Conservation (phyloP, 805 yeast genomes). For the Kazachstania bromeliacearum region DNA sequence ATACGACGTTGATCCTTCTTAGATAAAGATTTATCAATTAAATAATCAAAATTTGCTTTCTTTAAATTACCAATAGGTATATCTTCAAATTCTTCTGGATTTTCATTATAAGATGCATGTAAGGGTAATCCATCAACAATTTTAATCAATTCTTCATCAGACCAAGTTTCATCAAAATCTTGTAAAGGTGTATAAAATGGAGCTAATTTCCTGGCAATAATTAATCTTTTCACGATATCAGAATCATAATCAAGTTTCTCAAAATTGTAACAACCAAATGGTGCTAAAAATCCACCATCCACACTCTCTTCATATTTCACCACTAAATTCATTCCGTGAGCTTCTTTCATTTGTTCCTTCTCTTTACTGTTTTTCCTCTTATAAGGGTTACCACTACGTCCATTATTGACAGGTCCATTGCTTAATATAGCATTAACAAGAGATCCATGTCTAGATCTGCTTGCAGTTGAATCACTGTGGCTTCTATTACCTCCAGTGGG, state of each 20-base stretch:
- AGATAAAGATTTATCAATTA: slow-evolving; percentile 22
- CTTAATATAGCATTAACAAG: slow-evolving; percentile 19
- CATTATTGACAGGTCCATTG: slow-evolving; percentile 7
- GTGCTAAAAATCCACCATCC: slow-evolving; percentile 91
- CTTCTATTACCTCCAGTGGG: slow-evolving; percentile 6
- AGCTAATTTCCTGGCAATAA: slow-evolving; percentile 62
- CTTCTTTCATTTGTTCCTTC: slow-evolving; percentile 42
- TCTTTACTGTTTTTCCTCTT: slow-evolving; percentile 43
- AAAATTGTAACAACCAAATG: slow-evolving; percentile 75
- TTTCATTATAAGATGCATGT: slow-evolving; percentile 43
- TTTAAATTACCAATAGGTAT: slow-evolving; percentile 26
- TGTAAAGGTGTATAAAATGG: slow-evolving; percentile 89
- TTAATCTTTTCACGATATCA: slow-evolving; percentile 59
- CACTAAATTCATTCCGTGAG: slow-evolving; percentile 46
- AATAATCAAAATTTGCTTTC: slow-evolving; percentile 20
- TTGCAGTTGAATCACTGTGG: slow-evolving; percentile 6
- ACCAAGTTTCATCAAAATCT: slow-evolving; percentile 66
- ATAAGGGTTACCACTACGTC: slow-evolving; percentile 6
- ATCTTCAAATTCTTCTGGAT: slow-evolving; percentile 28
- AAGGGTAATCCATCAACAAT: slow-evolving; percentile 42
- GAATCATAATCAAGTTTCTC: slow-evolving; percentile 68
- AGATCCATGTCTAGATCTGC: slow-evolving; percentile 19
- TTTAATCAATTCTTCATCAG: slow-evolving; percentile 54
- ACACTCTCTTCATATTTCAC: slow-evolving; percentile 61
- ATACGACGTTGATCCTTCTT: slow-evolving; percentile 26